Conservation (phyloP, 106 monocot genomes). For the Posidonia australis region DNA sequence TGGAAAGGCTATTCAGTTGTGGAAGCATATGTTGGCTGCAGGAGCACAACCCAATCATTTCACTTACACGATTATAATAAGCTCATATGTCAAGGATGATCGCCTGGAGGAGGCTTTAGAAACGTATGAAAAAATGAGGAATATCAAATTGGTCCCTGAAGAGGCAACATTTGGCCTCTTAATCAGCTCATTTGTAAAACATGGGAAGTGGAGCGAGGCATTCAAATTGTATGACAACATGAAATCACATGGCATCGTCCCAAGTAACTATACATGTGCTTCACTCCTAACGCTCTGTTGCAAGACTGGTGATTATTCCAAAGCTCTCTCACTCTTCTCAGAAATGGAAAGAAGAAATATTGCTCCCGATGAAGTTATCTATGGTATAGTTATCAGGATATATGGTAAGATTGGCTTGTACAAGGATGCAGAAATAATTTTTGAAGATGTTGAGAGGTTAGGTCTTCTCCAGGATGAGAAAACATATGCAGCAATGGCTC, state of each 20-base stretch:
- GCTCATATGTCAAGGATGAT: slow-evolving; percentile 54
- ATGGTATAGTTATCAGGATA: slow-evolving; percentile 89
- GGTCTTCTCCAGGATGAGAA: slow-evolving; percentile 73
- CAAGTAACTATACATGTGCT: slow-evolving; percentile 78
- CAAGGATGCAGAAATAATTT: slow-evolving; percentile 68
- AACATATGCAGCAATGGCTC: slow-evolving; percentile 84
- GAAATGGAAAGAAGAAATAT: slow-evolving; percentile 70
- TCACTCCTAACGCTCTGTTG: slow-evolving; percentile 58
- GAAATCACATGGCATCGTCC: slow-evolving; percentile 48
- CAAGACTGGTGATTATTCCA: slow-evolving; percentile 71
- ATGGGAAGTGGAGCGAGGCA: slow-evolving; percentile 48
- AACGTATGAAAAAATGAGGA: slow-evolving; percentile 53
- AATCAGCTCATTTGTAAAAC: slow-evolving; percentile 45
- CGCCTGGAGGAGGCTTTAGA: slow-evolving; percentile 53
- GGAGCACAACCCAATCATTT: slow-evolving; percentile 56
- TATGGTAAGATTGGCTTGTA: slow-evolving; percentile 93
- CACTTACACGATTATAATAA: slow-evolving; percentile 60
- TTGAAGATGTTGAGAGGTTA: slow-evolving; percentile 44
- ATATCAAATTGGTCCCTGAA: slow-evolving; percentile 46
- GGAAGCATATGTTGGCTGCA: slow-evolving; percentile 63
- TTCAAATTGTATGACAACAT: slow-evolving; percentile 69
- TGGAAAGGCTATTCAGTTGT: slow-evolving; percentile 47
- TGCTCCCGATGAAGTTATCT: slow-evolving; percentile 80
- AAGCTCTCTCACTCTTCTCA: slow-evolving; percentile 69
- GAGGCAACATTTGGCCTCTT: slow-evolving; percentile 69